These are phyloP conservation scores for Xanthoparmelia taractica DNA, from an alignment of 495 filamentous ascomycete genomes.

Conservation along the genomic window DNA sequence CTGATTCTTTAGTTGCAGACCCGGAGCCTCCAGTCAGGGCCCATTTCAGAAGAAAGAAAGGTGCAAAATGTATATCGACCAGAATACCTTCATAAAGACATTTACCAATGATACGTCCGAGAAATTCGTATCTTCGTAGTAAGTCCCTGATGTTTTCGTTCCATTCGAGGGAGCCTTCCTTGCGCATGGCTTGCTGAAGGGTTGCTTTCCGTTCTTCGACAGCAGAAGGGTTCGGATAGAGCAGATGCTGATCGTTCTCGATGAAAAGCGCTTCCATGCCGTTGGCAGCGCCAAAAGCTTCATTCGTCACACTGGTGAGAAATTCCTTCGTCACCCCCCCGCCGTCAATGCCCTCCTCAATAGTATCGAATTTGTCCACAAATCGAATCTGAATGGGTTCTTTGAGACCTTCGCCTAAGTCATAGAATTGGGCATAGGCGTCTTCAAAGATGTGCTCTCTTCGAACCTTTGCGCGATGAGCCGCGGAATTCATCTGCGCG, in stretches of 20 bases:
- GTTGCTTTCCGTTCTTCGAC: slow-evolving; percentile 63
- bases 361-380: slow-evolving; percentile 78
- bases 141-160: slow-evolving; percentile 51
- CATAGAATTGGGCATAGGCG: slow-evolving; percentile 77
- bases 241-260: slow-evolving; percentile 79
- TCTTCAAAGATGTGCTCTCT: slow-evolving; percentile 78
- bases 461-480: slow-evolving; percentile 73
- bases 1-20: slow-evolving; percentile 54
- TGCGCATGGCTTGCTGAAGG: slow-evolving; percentile 45
- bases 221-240: slow-evolving; percentile 80
- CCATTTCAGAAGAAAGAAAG: slow-evolving; percentile 97
- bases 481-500: slow-evolving; percentile 43
- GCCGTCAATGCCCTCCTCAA: slow-evolving; percentile 92
- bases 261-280: slow-evolving; percentile 56
- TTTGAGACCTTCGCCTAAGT: slow-evolving; percentile 73
- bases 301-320: slow-evolving; percentile 76
- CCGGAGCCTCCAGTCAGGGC: slow-evolving; percentile 60
- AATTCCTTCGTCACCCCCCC: slow-evolving; percentile 98
- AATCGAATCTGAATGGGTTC: slow-evolving; percentile 98
- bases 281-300: slow-evolving; percentile 64
- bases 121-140: slow-evolving; percentile 77
- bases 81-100: slow-evolving; percentile 97
- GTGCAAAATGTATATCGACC: slow-evolving; percentile 86
- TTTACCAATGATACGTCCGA: slow-evolving; percentile 88
- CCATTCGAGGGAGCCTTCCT: slow-evolving; percentile 49